Base-by-base conservation (phyloP, 768 basidiomycete species). In the Russula earlei region DNA sequence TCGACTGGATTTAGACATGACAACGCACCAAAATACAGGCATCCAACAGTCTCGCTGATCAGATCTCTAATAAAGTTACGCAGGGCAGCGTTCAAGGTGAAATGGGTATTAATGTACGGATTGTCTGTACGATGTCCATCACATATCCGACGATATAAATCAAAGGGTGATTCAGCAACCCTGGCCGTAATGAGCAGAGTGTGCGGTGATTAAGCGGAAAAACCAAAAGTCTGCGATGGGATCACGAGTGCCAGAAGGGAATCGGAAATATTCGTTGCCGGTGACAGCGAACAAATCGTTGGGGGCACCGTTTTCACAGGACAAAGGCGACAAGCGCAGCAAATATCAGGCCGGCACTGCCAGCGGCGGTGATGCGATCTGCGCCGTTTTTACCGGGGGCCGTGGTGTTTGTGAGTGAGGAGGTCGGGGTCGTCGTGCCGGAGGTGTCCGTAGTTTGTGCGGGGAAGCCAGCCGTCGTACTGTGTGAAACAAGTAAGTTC, bases 261-360 rank as follows among this genome's bases (percentile, higher is more conserved):
- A 15, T 22, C 11, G 20, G 17, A 49, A 42, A 25, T 7, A 19
- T 54, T 38, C 24, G 17, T 29, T 31, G 17, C 19, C 24, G 15
- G 20, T 3, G 9, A 8, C n/a, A 57, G n/a, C 2, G 12, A 49
- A 42, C 8, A 38, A n/a, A 8, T 24, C 12, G 41, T 11, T 19
- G 41, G 17, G 12, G 29, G 31, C 4, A 17, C 24, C 22, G 47
- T 44, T 53, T 44, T 62, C n/a, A 62, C 12, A 54, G 36, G 37
- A 53, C 47, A 20, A 60, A 36, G 12, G 51, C 58, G 31, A 47
- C 51, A 14, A 62, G 46, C 1, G 38, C 59, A 4, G 58, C 61
- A 29, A 62, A 45, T 2, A 56, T 20, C 2, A 62, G 24, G 22
- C 36, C 25, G 4, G 48, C 41, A 25, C 50, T 34, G 1, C 61